Base-by-base conservation (phyloP, 345 rosid species). In the Salix dunnii region DNA sequence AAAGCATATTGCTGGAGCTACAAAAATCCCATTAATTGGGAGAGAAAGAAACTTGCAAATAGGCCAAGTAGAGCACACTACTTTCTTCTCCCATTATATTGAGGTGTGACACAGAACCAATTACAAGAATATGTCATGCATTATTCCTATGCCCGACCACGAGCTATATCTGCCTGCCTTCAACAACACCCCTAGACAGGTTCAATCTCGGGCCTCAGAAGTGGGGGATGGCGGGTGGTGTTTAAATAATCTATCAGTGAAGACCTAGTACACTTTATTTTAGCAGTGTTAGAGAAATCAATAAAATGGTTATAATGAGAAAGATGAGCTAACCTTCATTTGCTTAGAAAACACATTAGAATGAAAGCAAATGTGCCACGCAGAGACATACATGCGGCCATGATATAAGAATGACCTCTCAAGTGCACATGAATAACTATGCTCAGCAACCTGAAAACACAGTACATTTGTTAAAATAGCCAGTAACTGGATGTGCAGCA, bases 301-400 rank as follows among this genome's bases (percentile, higher is more conserved):
- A 46, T 46, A 46, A 69, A 40, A 43, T 30, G 61, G 46, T 1
- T 27, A 46, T 46, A 74, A 79, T 21, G 20, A 82, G 67, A 82
- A 60, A 33, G 33, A 63, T 49, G 36, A 25, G 76, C 91, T 80
- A 58, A 93, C 99, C 99, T 96, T 96, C 91, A 96, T 90, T 82
- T 96, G 99, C 90, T 96, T 96, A 71, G 99, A 96, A 78, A 96
- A 96, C 74, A 96, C 95, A 82, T 96, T 96, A 48, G 98, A 93
- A 88, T 93, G 99, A 82, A 96, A 96, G 89, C 99, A 96, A 79
- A 96, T 93, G 84, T 91, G 94, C 99, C 99, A 96, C 35, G 99
- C 87, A 28, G 98, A 96, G 78, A 93, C 98, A 86, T 93, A 96
- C 89, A 93, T 96, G 65, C 99, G 97, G 71, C 99, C 99, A 76